Evolutionary conservation across 306 rosid genomes (phyloP), one percentile per base, ranked within the genome.

Genomic region (Lablab purpureus): DNA sequence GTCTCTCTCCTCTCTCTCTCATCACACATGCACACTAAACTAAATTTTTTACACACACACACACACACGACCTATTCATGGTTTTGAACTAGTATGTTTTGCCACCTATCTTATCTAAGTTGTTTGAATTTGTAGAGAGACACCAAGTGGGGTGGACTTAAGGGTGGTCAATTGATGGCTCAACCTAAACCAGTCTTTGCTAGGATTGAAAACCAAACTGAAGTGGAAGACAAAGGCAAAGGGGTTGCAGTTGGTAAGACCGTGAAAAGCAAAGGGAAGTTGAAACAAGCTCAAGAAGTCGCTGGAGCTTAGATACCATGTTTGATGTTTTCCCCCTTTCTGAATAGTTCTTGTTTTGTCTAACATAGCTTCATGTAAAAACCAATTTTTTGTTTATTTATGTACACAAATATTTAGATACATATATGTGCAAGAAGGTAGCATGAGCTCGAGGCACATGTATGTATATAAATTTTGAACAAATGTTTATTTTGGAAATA

Each of bases 121-220:
- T 76, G 71, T 74, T 78, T 84, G 73, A 76, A 37, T 13, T 72
- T 85, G 84, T 75, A 91, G 99, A 79, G 81, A 11, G 98, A 91
- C 84, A 92, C 96, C 68, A 41, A 72, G 73, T 95, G 99, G 99
- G 99, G 99, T 49, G 98, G 94, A 58, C 90, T 95, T 27, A 90
- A 84, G 82, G 88, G 89, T 67, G 99, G 96, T 41, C 96, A 90
- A 81, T 90, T 92, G 50, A 89, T 91, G 98, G 94, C 91, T 75
- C 86, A 87, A 74, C 97, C 99, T 30, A 81, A 87, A 52, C 99
- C 98, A 23, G 77, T 92, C 37, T 92, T 95, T 84, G 93, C 89
- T 5, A 86, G 91, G 90, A 91, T 95, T 87, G 98, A 93, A 87
- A 88, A 70, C 76, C 86, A 37, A 83, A 77, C 82, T 30, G 97